Evolutionary conservation across 2,329 filamentous ascomycete genomes (phyloP).

Genomic region (Aspergillus clavatus): DNA sequence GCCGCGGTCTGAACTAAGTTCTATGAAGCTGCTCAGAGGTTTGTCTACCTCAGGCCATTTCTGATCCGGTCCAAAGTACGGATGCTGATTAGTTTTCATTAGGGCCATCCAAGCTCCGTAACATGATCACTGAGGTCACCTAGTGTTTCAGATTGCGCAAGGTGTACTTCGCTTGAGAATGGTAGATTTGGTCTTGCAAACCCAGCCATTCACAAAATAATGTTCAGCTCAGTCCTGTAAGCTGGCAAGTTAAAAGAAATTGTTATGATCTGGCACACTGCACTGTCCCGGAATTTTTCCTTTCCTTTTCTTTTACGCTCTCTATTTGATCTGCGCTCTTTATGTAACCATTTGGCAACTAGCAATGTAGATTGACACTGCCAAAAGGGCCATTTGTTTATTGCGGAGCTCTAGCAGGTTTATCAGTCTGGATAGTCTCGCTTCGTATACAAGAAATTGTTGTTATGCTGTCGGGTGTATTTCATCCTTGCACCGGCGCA

Average conservation of each 20-base stretch:
- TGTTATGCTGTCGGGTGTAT: not conserved
- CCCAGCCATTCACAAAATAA: conserved; percentile 11
- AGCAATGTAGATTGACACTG: not conserved
- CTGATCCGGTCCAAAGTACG: not conserved
- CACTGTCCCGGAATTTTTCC: conserved; percentile 8
- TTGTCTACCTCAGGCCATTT: conserved; percentile 5
- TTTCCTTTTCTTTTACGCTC: conserved; percentile 8
- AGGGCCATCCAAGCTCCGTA: conserved; percentile 45
- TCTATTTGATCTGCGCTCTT: conserved; percentile 1
- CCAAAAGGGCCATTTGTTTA: not conserved
- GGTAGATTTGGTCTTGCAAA: conserved; percentile 17
- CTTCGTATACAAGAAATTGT: not conserved
- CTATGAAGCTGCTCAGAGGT: conserved; percentile 39
- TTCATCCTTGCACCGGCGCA: not conserved
- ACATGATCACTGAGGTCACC: conserved; percentile 27
- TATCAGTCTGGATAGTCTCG: not conserved
- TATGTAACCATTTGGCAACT: not conserved
- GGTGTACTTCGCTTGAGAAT: conserved; percentile 27
- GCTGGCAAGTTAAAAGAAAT: conserved; percentile 14
- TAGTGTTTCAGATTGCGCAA: conserved; percentile 23
- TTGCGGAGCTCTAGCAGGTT: not conserved
- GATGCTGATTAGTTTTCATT: not conserved
- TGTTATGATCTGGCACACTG: conserved; percentile 13
- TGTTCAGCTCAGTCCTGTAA: conserved; percentile 15
- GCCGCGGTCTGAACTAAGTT: conserved; percentile 28